Conservation (phyloP, 305 asterid species). For the Fraxinus sp. region DNA sequence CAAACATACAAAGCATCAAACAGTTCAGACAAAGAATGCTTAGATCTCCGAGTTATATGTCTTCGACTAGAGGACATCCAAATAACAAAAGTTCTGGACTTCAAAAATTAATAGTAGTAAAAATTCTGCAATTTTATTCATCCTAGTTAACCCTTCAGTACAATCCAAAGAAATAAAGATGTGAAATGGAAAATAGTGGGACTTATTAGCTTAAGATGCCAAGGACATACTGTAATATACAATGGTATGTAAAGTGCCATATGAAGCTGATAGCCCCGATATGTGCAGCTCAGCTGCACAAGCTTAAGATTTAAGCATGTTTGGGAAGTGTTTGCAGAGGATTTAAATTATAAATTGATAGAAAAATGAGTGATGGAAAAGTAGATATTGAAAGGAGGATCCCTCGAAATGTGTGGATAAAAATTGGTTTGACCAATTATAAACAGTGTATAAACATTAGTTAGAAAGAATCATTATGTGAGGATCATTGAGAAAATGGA, state of each 20-base stretch:
- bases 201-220: background rate
- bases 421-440: background rate
- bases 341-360: no score
- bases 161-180: background rate
- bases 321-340: background rate
- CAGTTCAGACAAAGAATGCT: background rate
- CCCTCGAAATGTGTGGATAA: background rate
- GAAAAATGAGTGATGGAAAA: background rate
- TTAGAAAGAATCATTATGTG: background rate
- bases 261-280: background rate
- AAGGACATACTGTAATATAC: background rate
- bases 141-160: background rate
- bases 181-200: background rate
- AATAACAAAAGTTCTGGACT: background rate
- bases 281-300: background rate
- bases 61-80: conserved; percentile 24
- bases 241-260: background rate
- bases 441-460: background rate
- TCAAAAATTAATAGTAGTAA: background rate
- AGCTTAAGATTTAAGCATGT: background rate
- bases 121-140: background rate
- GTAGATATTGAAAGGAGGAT: no score
- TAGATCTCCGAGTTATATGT: conserved; percentile 5
- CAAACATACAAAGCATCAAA: background rate
- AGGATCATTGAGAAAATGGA: background rate